These are phyloP conservation scores for Symbiodinium pilosum DNA, from an alignment of 73 alveolate species.

Conservation along the genomic window DNA sequence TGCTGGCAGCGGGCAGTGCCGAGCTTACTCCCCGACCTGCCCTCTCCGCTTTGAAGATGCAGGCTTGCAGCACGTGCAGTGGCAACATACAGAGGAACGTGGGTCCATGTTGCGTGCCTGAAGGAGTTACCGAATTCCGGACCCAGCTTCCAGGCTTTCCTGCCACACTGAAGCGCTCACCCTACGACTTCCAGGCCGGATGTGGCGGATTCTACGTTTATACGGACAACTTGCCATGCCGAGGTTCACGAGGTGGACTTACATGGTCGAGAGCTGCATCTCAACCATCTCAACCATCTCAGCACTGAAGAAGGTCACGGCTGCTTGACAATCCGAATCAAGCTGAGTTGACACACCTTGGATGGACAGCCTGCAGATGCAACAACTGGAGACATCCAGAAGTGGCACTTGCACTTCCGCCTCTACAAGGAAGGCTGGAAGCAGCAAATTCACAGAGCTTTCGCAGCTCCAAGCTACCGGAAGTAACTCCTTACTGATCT, in stretches of 20 bases:
- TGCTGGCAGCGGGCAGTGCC: background rate
- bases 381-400: too few relatives aligned
- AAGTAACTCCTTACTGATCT: too few relatives aligned
- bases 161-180: conserved; percentile 31
- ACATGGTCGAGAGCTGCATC: conserved; percentile 41
- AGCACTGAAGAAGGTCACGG: background rate
- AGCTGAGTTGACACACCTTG: too few relatives aligned
- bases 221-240: background rate
- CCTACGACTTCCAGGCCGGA: conserved; percentile 56
- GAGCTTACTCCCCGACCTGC: conserved; percentile 50
- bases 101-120: background rate
- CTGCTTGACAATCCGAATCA: background rate
- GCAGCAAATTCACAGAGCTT: too few relatives aligned
- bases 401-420: conserved; percentile 83
- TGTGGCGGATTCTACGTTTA: background rate
- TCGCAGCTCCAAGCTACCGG: too few relatives aligned
- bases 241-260: conserved; percentile 65
- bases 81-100: background rate
- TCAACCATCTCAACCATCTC: background rate
- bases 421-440: conserved; percentile 75
- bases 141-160: conserved; percentile 10
- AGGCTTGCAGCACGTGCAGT: background rate
- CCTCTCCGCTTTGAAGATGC: conserved; percentile 43
- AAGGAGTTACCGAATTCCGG: conserved; percentile 25
- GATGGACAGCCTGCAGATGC: too few relatives aligned